phyloP scores from a whole-genome alignment of 2,329 filamentous ascomycete species.

The Sporothrix pallida region DNA sequence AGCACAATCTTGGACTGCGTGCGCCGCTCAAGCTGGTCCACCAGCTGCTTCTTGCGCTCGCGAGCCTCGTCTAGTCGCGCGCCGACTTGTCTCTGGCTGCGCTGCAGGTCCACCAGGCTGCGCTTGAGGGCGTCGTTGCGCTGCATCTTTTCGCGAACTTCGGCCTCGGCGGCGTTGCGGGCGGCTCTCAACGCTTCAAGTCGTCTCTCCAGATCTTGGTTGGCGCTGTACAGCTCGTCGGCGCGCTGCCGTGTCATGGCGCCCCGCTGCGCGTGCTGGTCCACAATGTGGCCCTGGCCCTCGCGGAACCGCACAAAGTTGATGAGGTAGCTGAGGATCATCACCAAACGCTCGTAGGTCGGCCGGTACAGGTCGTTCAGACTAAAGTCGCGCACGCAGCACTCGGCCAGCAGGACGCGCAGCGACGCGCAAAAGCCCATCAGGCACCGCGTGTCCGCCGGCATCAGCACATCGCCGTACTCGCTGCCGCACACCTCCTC shows the following conservation, averaged over 20 bases:
- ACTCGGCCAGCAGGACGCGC: constrained; percentile 79
- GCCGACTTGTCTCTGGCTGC: constrained; percentile 81
- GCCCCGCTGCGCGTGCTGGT: constrained; percentile 90
- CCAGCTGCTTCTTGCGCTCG: constrained; percentile 77
- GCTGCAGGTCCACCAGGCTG: constrained; percentile 77
- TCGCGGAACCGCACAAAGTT: constrained; percentile 98
- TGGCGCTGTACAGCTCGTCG: constrained; percentile 82
- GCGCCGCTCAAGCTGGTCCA: constrained; percentile 72
- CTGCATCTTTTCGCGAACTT: constrained; percentile 82
- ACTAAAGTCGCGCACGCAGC: constrained; percentile 90
- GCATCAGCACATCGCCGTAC: constrained; percentile 77
- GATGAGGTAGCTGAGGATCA: constrained; percentile 97
- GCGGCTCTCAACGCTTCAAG: constrained; percentile 82
- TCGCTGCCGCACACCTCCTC: constrained; percentile 83
- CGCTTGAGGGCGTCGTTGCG: constrained; percentile 88
- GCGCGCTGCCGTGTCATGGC: constrained; percentile 87
- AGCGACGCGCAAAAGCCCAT: constrained; percentile 95
- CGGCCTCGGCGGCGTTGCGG: constrained; percentile 77
- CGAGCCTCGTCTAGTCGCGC: constrained; percentile 83
- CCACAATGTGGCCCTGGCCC: constrained; percentile 85
- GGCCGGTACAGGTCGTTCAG: constrained; percentile 92
- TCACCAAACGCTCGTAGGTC: constrained; percentile 85
- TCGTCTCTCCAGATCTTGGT: constrained; percentile 82
- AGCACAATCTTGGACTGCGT: constrained; percentile 71
- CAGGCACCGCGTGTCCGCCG: constrained; percentile 85